Base-by-base conservation (phyloP, 768 basidiomycete species). In the Cystoderma amianthinum region DNA sequence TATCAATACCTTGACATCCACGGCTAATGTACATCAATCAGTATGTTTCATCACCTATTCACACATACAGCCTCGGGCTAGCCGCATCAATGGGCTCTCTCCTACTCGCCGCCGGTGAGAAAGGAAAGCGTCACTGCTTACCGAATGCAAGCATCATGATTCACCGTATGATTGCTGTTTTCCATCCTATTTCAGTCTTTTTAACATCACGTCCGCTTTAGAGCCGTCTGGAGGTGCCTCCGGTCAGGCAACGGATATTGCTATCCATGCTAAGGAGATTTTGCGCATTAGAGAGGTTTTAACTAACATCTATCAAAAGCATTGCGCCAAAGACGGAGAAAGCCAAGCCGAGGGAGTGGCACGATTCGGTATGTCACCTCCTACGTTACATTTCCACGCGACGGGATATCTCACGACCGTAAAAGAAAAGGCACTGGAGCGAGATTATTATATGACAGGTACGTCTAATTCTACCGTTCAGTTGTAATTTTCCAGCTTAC, bases 91-190 rank as follows among this genome's bases (percentile, higher is more conserved):
- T 98, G 95, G 95, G 92, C 5, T 94, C 90, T 36, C 72, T 97
- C 37, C 75, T 98, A 13, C 76, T 98, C 3, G 86, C 91, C 7
- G 92, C 91, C 36, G 93, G 92, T 24, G 91, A 86, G 65, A 81
- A 73, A 49, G 94, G 94, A 24, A 91, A 94, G 59, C 74, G 95
- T 21, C 92, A 92, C 58, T 86, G 86, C 51, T 74, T 98, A 44
- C 91, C 92, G 10, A 88, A 97, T 58, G 85, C 92, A 15, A 90
- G 86, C 57, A 91, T 98, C 55, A 98, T 98, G 95, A 97, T 98
- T 42, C 95, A 98, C 60, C 95, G 94, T 95, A 58, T 46, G 72
- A 62, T 21, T 34, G 44, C 48, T 38, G 47, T 45, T 32, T 41
- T 16, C 19, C 28, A 16, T n/a, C 15, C 23, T 3, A 28, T 36